Base-by-base conservation (phyloP, 108 stramenopile genomes). In the Cafeteria roenbergensis region DNA sequence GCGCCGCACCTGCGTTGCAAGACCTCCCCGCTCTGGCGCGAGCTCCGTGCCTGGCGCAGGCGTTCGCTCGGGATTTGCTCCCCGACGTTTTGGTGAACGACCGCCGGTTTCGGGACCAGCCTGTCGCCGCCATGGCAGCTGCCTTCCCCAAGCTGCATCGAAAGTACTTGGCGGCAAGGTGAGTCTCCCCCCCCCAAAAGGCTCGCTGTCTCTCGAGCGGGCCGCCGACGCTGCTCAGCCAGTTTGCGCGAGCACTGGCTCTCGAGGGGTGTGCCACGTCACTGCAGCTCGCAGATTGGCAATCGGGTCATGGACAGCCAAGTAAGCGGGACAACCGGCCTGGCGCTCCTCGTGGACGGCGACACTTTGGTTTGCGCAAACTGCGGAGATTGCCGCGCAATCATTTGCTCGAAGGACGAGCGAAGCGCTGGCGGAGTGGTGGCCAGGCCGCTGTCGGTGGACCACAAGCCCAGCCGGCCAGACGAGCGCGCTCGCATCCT, bases 391-490 rank as follows among this genome's bases (percentile, higher is more conserved):
- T 56, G 34, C 30, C 17, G 68, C 0, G 30, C 65, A 17, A 54
- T 69, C 34, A 9, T 69, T 9, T 29, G 53, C 35, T 32, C 56
- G 22, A 55, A 36, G 52, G 26, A 27, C 55, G 0, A 4, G 8
- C 20, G 14, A 6, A 48, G 34, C 22, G n/a, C 0, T 17, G 17
- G 0, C 0, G 14, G 0, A 6, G 66, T n/a, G 20, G 0, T 22
- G 6, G 57, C 62, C 20, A 12, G 27, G 30, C 35, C 31, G 30
- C 67, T 69, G 62, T 69, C 68, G 12, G 55, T 33, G 17, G 68
- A 69, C 61, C 68, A 69, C 62, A 69, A 69, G 56, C 68, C 68
- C 1, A 34, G 29, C 28, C 60, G 68, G 12, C 26, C 37, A 14
- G 33, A 33, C 25, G 68, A 69, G 61, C 38, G 48, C 8, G 38